phyloP scores from a whole-genome alignment of 495 filamentous ascomycete species.

The Aspergillus leporis region DNA sequence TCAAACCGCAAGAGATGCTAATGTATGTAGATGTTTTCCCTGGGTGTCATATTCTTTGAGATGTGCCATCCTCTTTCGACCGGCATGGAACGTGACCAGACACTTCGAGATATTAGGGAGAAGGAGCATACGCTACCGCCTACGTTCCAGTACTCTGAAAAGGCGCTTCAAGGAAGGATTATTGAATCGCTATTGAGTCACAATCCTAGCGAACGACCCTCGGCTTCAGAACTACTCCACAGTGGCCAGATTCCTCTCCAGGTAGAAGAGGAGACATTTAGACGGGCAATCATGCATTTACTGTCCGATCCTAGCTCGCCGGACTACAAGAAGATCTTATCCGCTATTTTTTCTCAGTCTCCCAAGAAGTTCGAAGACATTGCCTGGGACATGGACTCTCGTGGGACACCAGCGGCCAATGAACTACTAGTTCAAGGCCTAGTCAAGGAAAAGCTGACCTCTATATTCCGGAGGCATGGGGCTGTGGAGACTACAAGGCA shows the following conservation, averaged over 20 bases:
- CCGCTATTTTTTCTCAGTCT: slow-evolving; percentile 73
- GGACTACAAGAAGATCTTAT: slow-evolving; percentile 86
- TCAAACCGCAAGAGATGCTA: slow-evolving; percentile 10
- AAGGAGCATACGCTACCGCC: slow-evolving; percentile 66
- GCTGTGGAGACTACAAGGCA: slow-evolving; percentile 78
- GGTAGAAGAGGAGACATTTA: slow-evolving; percentile 88
- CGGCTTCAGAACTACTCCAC: slow-evolving; percentile 79
- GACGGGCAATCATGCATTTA: slow-evolving; percentile 75
- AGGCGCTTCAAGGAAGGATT: slow-evolving; percentile 70
- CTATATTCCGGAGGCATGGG: slow-evolving; percentile 88
- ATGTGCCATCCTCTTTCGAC: slow-evolving; percentile 85
- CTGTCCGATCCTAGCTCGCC: slow-evolving; percentile 76
- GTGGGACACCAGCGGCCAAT: slow-evolving; percentile 53
- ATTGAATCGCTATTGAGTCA: slow-evolving; percentile 80
- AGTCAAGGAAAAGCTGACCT: slow-evolving; percentile 72
- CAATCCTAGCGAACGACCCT: slow-evolving; percentile 76
- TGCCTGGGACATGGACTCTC: slow-evolving; percentile 77
- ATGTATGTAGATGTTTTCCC: slow-evolving; percentile 77
- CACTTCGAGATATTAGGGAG: slow-evolving; percentile 69
- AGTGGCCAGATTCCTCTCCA: slow-evolving; percentile 87
- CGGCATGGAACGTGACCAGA: slow-evolving; percentile 84
- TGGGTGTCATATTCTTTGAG: slow-evolving; percentile 97
- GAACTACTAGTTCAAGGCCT: slow-evolving; percentile 71
- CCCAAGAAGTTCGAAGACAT: slow-evolving; percentile 78
- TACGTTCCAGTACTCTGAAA: slow-evolving; percentile 75